Evolutionary conservation across 2,329 filamentous ascomycete species (phyloP).

Genomic region (Harringtonia aguacate): DNA sequence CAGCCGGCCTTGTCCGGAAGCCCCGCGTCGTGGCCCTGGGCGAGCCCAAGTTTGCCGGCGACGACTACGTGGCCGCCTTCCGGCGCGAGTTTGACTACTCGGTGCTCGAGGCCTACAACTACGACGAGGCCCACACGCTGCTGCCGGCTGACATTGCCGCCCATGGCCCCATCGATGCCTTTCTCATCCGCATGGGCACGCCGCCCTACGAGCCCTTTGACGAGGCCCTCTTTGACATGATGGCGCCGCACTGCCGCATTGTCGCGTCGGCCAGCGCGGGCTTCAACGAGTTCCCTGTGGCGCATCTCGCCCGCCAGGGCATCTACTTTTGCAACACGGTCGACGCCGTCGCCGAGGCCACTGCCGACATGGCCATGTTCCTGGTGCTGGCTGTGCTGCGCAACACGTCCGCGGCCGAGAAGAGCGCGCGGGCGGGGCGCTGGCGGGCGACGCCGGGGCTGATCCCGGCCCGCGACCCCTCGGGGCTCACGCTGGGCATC

Average conservation of each 20-base stretch:
- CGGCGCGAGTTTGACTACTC: constrained; percentile 25
- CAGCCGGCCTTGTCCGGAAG: constrained; percentile 17
- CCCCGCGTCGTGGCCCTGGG: constrained; percentile 31
- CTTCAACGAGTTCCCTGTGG: constrained; percentile 34
- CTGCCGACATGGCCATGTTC: constrained; percentile 17
- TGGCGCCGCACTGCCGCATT: constrained; percentile 31
- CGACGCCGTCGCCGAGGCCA: constrained; percentile 40
- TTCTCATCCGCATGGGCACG: constrained; percentile 39
- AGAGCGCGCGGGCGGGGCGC: constrained; percentile 20
- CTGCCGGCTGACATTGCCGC: constrained; percentile 24
- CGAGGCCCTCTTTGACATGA: constrained; percentile 26
- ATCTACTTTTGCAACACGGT: constrained; percentile 44
- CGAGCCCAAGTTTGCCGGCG: constrained; percentile 23
- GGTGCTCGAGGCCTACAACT: constrained; percentile 25
- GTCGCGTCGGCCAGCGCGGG: constrained; percentile 35
- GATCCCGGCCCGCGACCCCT: constrained; percentile 28
- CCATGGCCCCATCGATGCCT: constrained; percentile 32
- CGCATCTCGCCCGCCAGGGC: constrained; percentile 27
- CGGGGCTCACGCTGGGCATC: constrained; percentile 33
- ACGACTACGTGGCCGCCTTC: constrained; percentile 29
- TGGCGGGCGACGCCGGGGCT: constrained; percentile 23
- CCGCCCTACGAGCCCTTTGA: constrained; percentile 38
- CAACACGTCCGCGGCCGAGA: constrained; percentile 30
- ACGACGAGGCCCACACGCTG: constrained; percentile 21
- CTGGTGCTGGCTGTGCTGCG: constrained; percentile 20